Conservation (phyloP, 2,329 filamentous ascomycete species). For the Sarocladium oryzae region DNA sequence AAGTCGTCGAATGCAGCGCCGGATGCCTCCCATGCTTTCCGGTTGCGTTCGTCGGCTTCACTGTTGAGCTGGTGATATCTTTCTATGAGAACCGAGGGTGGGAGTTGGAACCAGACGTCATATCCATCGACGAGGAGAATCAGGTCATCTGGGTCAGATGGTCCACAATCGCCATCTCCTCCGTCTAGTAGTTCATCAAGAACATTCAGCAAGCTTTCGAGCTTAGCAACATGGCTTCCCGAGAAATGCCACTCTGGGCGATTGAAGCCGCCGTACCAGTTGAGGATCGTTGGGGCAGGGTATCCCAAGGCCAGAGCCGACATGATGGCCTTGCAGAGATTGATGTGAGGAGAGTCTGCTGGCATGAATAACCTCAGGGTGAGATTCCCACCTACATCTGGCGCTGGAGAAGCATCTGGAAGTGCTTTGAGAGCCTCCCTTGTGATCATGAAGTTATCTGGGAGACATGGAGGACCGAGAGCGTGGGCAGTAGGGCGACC, state of each 20-base stretch:
- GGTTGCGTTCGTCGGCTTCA: conserved; percentile 24
- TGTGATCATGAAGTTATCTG: background rate
- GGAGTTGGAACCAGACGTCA: conserved; percentile 34
- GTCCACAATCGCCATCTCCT: conserved; percentile 7
- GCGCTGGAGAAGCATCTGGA: background rate
- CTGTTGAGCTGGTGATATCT: conserved; percentile 29
- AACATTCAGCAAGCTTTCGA: conserved; percentile 26
- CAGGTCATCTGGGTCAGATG: conserved; percentile 23
- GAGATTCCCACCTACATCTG: conserved; percentile 12
- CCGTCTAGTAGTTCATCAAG: conserved; percentile 22
- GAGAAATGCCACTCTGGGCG: conserved; percentile 29
- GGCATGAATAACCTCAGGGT: conserved; percentile 32
- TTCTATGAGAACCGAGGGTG: conserved; percentile 28
- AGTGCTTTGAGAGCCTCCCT: background rate
- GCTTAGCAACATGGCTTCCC: conserved; percentile 32
- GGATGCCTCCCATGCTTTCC: conserved; percentile 17
- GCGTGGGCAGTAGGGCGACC: background rate
- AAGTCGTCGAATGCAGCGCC: conserved; percentile 14
- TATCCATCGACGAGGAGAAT: conserved; percentile 31
- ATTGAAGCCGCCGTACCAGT: conserved; percentile 32
- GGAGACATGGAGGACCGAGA: background rate
- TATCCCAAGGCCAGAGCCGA: conserved; percentile 31
- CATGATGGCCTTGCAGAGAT: conserved; percentile 33
- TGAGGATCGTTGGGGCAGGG: conserved; percentile 28
- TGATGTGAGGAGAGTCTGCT: conserved; percentile 28